Conservation (phyloP, 2,329 filamentous ascomycete genomes). For the Lachnellula cervina region DNA sequence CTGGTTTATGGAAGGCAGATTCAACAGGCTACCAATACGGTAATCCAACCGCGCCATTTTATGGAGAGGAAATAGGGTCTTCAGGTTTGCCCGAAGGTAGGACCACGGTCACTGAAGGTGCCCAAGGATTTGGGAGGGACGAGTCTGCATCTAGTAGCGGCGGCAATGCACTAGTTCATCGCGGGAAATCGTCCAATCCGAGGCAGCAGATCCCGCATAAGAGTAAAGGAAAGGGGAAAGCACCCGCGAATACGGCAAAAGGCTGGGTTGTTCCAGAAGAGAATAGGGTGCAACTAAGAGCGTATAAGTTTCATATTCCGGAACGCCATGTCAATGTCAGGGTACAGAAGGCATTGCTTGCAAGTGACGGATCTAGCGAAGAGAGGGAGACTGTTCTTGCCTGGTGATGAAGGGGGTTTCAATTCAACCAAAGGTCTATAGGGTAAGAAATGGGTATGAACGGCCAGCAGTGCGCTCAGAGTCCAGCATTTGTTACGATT, state of each 20-base stretch:
- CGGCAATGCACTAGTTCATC: neutral
- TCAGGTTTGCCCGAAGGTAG: neutral
- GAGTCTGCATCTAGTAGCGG: neutral
- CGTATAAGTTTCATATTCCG: slow-evolving; percentile 24
- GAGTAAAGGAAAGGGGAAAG: slow-evolving; percentile 4
- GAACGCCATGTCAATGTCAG: slow-evolving; percentile 26
- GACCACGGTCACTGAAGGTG: neutral
- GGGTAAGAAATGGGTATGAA: too few relatives aligned
- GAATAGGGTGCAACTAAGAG: slow-evolving; percentile 23
- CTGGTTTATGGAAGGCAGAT: slow-evolving; percentile 1
- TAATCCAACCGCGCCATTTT: neutral
- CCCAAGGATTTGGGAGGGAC: neutral
- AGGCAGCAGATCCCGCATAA: neutral
- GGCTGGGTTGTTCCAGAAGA: slow-evolving; percentile 23
- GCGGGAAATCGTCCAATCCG: neutral
- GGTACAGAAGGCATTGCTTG: slow-evolving; percentile 16
- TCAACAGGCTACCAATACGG: neutral
- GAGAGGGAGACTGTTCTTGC: slow-evolving; percentile 25
- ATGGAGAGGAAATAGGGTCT: neutral
- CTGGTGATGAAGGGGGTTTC: slow-evolving; percentile 17
- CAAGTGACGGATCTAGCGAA: slow-evolving; percentile 21
- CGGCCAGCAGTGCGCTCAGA: neutral
- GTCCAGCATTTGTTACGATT: neutral
- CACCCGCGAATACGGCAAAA: neutral
- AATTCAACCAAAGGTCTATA: neutral